Base-by-base conservation (phyloP, 2,329 filamentous ascomycete species). In the Balansia obtecta region DNA sequence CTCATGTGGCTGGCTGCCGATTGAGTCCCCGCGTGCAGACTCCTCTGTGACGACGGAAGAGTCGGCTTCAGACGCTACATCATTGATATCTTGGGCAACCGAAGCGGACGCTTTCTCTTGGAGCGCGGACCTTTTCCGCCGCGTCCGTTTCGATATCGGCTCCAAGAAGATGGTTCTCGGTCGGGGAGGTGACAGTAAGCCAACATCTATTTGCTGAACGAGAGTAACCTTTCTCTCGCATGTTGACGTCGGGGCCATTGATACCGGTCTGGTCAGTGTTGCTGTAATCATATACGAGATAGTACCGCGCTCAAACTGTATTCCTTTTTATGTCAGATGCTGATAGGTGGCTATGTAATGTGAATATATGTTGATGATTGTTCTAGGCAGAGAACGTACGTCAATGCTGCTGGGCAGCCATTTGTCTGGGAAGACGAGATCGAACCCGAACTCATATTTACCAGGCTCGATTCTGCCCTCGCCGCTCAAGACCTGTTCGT, bases 251-350 rank as follows among this genome's bases (percentile, higher is more conserved):
- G 91, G 84, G 13, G 84, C 78, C 54, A 96, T 94, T 6, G 89
- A 83, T 0, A 86, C 93, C 18, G 93, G 91, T 51, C 89, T 82
- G 18, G 91, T 97, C 51, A 97, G 67, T 9, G 89, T 96, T 33
- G 91, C 85, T 6, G 88, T 91, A 59, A 97, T 79, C 71, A 91
- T 82, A 68, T 97, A 98, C 18, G 86, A 85, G 59, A 98, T 88
- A 2, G 88, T 90, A 37, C 93, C 93, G 62, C 91, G 83, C 68
- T 97, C 93, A 66, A 98, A 98, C 89, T 97, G 66, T 44, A 37
- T 30, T 9, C 30, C 30, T n/a, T n/a, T n/a, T n/a, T 7, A 33
- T 7, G 33, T 51, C 42, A 51, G 50, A 16, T 34, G 8, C 10
- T 30, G 22, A 2, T n/a, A 22, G 8, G 30, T 15, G 33, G n/a